Base-by-base conservation (phyloP, 2,329 filamentous ascomycete genomes). In the Ophiostoma sp. region DNA sequence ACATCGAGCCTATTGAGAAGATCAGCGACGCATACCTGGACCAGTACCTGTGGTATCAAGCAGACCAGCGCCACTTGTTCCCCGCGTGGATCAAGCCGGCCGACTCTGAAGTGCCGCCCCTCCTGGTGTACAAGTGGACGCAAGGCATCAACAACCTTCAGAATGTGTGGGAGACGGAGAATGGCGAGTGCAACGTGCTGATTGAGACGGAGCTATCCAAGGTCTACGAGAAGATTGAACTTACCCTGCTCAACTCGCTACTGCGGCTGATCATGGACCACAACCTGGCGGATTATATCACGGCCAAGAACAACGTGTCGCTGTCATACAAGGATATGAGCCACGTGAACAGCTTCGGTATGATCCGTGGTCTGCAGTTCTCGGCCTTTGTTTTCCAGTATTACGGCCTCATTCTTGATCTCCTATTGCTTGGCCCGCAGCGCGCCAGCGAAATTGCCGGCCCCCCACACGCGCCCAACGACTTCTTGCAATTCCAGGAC, bases 261-360 rank as follows among this genome's bases (percentile, higher is more conserved):
- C 83, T 99, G 65, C 87, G 95, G 64, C 81, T 99, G 73, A 97
- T 99, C 77, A 99, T 99, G 96, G 96, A 99, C 75, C 95, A 99
- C 83, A 99, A 99, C 77, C 80, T 99, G 80, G 95, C 95, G 5
- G 96, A 99, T 78, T 99, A 99, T 80, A 99, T 99, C 76, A 97
- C 94, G 0, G 93, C 94, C 49, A 99, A 99, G 86, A 99, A 99
- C 83, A 99, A 99, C 76, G 95, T 99, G 12, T 94, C 97, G 77
- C 85, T 99, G 71, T 97, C 96, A 71, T 99, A 99, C 83, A 99
- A 99, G 82, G 95, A 99, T 75, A 99, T 99, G 95, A 98, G 97
- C 76, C 95, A 99, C 76, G 95, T 96, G 76, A 99, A 99, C 80
- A 96, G 92, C 76, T 99, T 98, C 76, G 95, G 95, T 73, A 91